Evolutionary conservation across 2,329 filamentous ascomycete species (phyloP).

Genomic region (Cytospora schulzeri): DNA sequence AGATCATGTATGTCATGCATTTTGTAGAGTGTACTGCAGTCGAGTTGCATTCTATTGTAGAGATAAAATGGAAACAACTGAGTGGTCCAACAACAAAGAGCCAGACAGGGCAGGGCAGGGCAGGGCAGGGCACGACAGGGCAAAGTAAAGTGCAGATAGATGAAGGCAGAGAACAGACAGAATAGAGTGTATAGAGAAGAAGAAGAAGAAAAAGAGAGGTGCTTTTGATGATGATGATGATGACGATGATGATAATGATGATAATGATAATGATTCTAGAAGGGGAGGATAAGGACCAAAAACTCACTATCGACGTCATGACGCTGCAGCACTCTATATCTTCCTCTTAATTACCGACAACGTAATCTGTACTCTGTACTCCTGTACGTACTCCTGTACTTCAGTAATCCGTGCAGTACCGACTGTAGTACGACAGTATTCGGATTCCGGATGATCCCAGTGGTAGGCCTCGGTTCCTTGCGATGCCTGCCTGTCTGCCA

Average conservation of each 20-base stretch:
- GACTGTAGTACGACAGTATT: background rate
- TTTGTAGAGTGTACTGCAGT: background rate
- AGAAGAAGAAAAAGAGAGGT: slow-evolving; percentile 1
- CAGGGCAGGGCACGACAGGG: slow-evolving; percentile 8
- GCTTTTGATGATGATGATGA: background rate
- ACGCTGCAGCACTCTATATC: slow-evolving; percentile 27
- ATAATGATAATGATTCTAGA: background rate
- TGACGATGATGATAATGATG: too few species aligned
- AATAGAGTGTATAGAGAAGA: too few species aligned
- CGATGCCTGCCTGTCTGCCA: background rate
- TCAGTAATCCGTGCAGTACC: too few species aligned
- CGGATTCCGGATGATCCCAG: slow-evolving; percentile 6
- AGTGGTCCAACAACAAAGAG: background rate
- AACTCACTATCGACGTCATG: slow-evolving; percentile 41
- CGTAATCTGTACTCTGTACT: background rate
- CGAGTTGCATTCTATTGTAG: background rate
- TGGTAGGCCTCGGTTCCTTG: background rate
- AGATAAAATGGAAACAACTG: slow-evolving; percentile 1
- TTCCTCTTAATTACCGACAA: background rate
- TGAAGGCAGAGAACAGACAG: too few species aligned
- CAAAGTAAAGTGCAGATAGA: slow-evolving; percentile 11
- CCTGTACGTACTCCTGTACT: too few species aligned
- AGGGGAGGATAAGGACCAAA: slow-evolving; percentile 10
- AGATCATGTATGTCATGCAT: background rate
- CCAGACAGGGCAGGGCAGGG: background rate